Conservation (phyloP, 108 stramenopile genomes). For the Schizochytrium sp. region DNA sequence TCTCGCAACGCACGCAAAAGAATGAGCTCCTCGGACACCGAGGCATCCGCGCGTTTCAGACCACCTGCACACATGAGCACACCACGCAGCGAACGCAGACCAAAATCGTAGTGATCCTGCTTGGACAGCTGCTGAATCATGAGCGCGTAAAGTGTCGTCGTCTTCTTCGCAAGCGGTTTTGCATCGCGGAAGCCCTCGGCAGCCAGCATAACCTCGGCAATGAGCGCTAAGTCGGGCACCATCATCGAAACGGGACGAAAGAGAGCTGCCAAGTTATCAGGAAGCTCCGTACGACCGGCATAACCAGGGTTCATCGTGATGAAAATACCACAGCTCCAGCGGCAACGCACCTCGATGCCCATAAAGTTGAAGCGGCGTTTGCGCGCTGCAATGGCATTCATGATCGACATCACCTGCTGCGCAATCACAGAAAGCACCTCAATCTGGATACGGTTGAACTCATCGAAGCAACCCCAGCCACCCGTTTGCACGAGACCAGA, state of each 20-base stretch:
- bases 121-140: constrained; percentile 65
- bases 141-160: constrained; percentile 55
- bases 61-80: constrained; percentile 62
- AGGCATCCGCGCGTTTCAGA: constrained; percentile 54
- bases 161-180: constrained; percentile 56
- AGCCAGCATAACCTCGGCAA: constrained; percentile 63
- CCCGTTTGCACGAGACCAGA: constrained; percentile 60
- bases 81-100: constrained; percentile 55
- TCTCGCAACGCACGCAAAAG: constrained; percentile 60
- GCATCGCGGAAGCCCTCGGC: constrained; percentile 59
- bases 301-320: constrained; percentile 70
- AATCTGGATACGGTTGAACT: constrained; percentile 66
- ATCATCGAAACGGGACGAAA: constrained; percentile 66
- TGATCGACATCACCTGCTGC: constrained; percentile 56
- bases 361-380: constrained; percentile 47
- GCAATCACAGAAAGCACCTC: constrained; percentile 65
- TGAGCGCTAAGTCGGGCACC: constrained; percentile 60
- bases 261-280: constrained; percentile 58
- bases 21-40: constrained; percentile 52
- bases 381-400: constrained; percentile 37
- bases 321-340: constrained; percentile 55
- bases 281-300: constrained; percentile 60
- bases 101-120: constrained; percentile 67
- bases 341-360: constrained; percentile 46
- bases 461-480: constrained; percentile 60